These are phyloP conservation scores for Brassica balearica DNA, from an alignment of 441 rosid species.

Conservation along the genomic window DNA sequence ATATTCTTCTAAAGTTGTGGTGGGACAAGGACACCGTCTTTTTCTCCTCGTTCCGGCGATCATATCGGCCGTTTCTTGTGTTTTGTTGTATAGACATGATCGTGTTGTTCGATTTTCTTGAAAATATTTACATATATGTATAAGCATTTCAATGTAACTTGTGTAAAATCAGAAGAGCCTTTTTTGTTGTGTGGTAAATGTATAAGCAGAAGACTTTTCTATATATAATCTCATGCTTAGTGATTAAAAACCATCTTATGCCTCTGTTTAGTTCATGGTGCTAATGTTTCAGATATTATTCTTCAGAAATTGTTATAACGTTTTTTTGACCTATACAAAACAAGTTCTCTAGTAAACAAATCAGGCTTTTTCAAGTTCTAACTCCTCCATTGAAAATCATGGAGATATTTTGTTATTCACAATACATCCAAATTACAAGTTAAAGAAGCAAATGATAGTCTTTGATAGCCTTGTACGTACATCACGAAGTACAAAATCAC, in stretches of 20 bases:
- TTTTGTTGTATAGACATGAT: slow-evolving; percentile 43
- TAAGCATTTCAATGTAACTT: not conserved
- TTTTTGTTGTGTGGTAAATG: slow-evolving; percentile 2
- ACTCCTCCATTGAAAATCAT: not conserved
- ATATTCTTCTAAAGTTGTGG: not conserved
- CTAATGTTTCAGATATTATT: too few species aligned
- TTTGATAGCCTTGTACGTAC: slow-evolving; percentile 22
- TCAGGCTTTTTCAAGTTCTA: not conserved
- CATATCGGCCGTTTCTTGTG: slow-evolving; percentile 49
- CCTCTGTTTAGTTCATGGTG: too few species aligned
- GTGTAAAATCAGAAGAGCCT: slow-evolving; percentile 29
- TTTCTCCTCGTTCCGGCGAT: slow-evolving; percentile 53
- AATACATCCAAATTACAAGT: too few species aligned
- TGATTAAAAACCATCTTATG: too few species aligned
- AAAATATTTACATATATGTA: slow-evolving; percentile 7
- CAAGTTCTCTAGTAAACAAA: not conserved
- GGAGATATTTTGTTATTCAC: too few species aligned
- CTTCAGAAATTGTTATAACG: too few species aligned
- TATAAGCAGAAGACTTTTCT: slow-evolving; percentile 26
- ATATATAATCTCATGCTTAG: not conserved
- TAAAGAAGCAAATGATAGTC: slow-evolving; percentile 15
- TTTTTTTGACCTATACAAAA: too few species aligned
- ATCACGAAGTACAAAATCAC: slow-evolving; percentile 43
- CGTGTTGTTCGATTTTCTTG: slow-evolving; percentile 37
- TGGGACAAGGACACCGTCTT: slow-evolving; percentile 34